Conservation (phyloP, 345 rosid genomes). For the Lepidium didymum region DNA sequence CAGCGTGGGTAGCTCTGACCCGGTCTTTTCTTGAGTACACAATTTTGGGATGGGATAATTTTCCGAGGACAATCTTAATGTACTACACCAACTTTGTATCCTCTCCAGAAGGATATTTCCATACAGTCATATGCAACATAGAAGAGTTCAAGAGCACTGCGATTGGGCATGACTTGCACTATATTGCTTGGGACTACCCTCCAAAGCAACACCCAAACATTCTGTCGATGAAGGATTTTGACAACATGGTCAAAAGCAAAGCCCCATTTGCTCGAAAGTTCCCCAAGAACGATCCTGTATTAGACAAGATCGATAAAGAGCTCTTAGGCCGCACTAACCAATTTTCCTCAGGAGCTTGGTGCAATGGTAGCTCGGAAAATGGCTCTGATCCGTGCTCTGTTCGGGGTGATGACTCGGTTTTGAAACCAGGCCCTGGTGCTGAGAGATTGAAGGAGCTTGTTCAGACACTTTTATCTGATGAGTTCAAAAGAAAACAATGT, state of each 20-base stretch:
- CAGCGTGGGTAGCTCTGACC: constrained; percentile 94
- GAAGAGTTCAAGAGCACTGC: constrained; percentile 63
- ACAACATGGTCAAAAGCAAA: constrained; percentile 63
- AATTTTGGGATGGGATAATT: constrained; percentile 90
- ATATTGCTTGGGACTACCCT: constrained; percentile 92
- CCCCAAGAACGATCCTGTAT: constrained; percentile 50
- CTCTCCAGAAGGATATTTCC: constrained; percentile 91
- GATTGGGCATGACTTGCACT: constrained; percentile 87
- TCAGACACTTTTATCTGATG: constrained; percentile 43
- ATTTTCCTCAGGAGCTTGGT: constrained; percentile 71
- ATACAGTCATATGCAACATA: constrained; percentile 81
- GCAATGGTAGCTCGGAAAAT: constrained; percentile 24
- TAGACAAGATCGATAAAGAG: constrained; percentile 77
- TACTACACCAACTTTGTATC: constrained; percentile 87
- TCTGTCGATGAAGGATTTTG: constrained; percentile 52
- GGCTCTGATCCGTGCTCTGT: constrained; percentile 3
- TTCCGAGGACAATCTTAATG: constrained; percentile 76
- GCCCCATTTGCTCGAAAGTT: constrained; percentile 88
- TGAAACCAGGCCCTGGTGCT: constrained; percentile 68
- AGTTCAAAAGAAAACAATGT: constrained; percentile 49
- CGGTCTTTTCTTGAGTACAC: constrained; percentile 75
- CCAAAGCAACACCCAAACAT: constrained; percentile 92
- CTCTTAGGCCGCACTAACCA: constrained; percentile 49
- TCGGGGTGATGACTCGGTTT: constrained; percentile 31
- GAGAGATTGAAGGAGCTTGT: constrained; percentile 57